Evolutionary conservation across 805 yeast species (phyloP), one percentile per base, ranked within the genome.

Genomic region (Monosporozyma unispora): DNA sequence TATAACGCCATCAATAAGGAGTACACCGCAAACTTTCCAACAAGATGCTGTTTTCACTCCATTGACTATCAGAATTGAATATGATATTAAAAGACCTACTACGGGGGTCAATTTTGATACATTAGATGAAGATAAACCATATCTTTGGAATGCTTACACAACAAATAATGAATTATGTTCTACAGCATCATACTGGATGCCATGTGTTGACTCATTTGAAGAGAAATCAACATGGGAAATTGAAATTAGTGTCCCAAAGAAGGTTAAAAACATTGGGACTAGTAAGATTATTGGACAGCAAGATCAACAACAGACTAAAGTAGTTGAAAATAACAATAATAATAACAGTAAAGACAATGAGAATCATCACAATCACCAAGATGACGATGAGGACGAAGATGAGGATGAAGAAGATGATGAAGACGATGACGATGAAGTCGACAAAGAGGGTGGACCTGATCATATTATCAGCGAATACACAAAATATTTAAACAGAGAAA

Each of bases 101-200:
- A 79, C 81, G 51, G 98, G 97, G 8, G 66, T 93, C 14, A 74
- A 77, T 46, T 93, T 93, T 63, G 80, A 75, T 44, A 70, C 81
- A 1, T 71, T 55, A 7, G 48, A 66, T 18, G 59, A 59, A 25
- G 58, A 60, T 9, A 73, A 53, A 63, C 73, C 50, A 67, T 65
- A 70, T 33, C 67, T 70, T 44, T 88, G 96, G 95, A 93, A 84
- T 59, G 95, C 87, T 2, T 89, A 85, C 65, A 91, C 98, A 0
- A 73, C 79, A 1, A 90, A 91, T 60, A 75, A 87, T 4, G 89
- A 87, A 27, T 67, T 82, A 43, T 87, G 88, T 16, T 75, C 84
- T 3, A 79, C 93, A 14, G 86, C 98, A 0, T 87, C 96, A 2
- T 84, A 89, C n/a, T 93, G 99, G 99, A 85, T 93, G 45, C 99